Base-by-base conservation (phyloP, 169 alveolate species). In the Eimeria zaria region DNA sequence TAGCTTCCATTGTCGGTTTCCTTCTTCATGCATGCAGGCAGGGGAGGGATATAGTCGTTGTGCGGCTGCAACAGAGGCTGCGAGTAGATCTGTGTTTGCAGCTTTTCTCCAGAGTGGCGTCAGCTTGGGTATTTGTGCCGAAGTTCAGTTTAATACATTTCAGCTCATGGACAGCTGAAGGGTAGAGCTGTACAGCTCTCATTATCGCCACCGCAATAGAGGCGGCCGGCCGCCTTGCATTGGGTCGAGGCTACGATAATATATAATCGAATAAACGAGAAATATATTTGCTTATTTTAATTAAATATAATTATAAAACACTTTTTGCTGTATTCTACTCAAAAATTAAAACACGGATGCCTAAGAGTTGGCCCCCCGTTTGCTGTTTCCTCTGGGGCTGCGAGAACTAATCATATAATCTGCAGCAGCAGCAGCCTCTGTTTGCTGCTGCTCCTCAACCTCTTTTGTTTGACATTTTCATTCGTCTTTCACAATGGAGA, bases 141-240 rank as follows among this genome's bases (percentile, higher is more conserved):
- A 64, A 36, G 74, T 64, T 27, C 74, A n/a, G 22, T 64, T 64
- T n/a, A n/a, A 27, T 8, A 36, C 85, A 44, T 74, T 74, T 74
- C 58, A 74, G 85, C 85, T 44, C 55, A 74, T 74, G 85, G 85
- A n/a, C 85, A 74, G 85, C 85, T 74, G 85, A 74, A 44, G 20
- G 85, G 85, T 36, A 60, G 36, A 44, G 85, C 85, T 39, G 85
- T 39, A 41, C 36, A 74, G 60, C 85, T 74, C 85, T 20, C 58
- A 27, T 20, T 39, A 44, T 60, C 85, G 55, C 85, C 85, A 41
- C 83, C 85, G 60, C 85, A 74, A 36, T 33, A 41, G 85, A 16
- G 24, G 85, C 85, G 85, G 85, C 85, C 85, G 85, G 85, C 85
- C 85, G 85, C 85, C 62, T 36, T 41, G 85, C 12, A 36, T 44